Evolutionary conservation across 1,284 basidiomycete species (phyloP).

Genomic region (Pyrrhoderma lamaoense): DNA sequence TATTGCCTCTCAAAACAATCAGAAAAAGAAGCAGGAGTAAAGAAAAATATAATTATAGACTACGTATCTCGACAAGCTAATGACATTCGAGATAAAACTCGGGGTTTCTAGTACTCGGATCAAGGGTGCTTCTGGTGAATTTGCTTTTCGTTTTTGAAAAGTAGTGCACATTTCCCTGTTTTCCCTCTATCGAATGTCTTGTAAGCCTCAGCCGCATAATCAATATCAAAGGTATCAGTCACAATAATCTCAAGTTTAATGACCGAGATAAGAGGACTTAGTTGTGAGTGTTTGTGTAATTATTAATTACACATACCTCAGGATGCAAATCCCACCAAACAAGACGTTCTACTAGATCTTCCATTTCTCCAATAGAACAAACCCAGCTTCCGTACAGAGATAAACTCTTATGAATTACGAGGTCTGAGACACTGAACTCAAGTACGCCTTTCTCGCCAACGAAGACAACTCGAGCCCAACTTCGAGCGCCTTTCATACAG

Average conservation of each 20-base stretch:
- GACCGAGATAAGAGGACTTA: no score
- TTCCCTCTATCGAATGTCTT: constrained; percentile 13
- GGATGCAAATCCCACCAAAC: constrained; percentile 17
- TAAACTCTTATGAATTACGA: constrained; percentile 18
- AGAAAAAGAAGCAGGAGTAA: no score
- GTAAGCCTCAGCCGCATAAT: constrained; percentile 14
- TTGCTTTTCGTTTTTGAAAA: constrained; percentile 14
- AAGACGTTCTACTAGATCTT: constrained; percentile 16
- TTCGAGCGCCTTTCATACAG: constrained; percentile 10
- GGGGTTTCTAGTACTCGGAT: no score
- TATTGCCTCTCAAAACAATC: no score
- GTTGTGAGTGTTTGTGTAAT: no score
- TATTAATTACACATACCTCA: constrained; percentile 13
- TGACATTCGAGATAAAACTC: no score
- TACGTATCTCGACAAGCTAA: no score
- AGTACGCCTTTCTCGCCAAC: constrained; percentile 15
- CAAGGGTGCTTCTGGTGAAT: not conserved
- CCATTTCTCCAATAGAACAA: constrained; percentile 18
- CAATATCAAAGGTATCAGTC: constrained; percentile 14
- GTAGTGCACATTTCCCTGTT: constrained; percentile 17
- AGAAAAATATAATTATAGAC: no score
- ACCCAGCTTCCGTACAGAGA: constrained; percentile 17
- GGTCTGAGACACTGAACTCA: constrained; percentile 14
- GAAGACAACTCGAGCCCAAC: constrained; percentile 17
- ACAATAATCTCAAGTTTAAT: constrained; percentile 9